Base-by-base conservation (phyloP, 1,284 basidiomycete genomes). In the Boletus sp. region DNA sequence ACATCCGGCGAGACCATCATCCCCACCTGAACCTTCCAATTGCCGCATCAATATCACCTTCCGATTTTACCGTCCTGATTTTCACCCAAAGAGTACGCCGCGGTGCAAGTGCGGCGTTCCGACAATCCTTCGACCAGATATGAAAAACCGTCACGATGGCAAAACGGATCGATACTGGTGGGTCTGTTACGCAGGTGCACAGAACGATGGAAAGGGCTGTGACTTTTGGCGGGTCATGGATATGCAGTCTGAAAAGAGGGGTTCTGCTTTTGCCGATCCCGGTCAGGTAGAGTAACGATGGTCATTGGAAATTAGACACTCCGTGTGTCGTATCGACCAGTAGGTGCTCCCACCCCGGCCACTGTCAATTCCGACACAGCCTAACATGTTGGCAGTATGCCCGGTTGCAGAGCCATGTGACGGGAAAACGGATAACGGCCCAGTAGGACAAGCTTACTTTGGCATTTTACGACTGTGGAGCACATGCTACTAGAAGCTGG, bases 21-120 rank as follows among this genome's bases (percentile, higher is more conserved):
- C 48, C 13, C 47, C 49, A 1, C 69, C 69, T 22, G 70, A 77
- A 50, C 69, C 75, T 1, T 84, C 78, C 17, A 91, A 83, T 47
- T 81, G 78, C 50, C 79, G 91, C 19, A 92, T 94, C 58, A 94
- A 93, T 59, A 85, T 94, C 48, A 94, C 91, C 0, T 94, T 94
- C 65, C 76, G 91, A 34, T 92, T 92, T 64, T 93, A 88, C 57
- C 78, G 89, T 49, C 83, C 89, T 33, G 93, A 96, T 69, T 96
- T 90, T 63, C 74, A 76, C 23, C 82, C 93, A 1, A 63, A 73
- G 10, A 79, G 69, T 29, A 87, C 77, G 2, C 85, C 87, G 4
- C 72, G 73, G 29, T 96, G 93, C 64, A 80, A 83, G 57, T 96
- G 93, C 62, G 83, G 80, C 7, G 72, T 90, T 12, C 90, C 91